phyloP scores from a whole-genome alignment of 208 protist species.

The Leishmania arabica region DNA sequence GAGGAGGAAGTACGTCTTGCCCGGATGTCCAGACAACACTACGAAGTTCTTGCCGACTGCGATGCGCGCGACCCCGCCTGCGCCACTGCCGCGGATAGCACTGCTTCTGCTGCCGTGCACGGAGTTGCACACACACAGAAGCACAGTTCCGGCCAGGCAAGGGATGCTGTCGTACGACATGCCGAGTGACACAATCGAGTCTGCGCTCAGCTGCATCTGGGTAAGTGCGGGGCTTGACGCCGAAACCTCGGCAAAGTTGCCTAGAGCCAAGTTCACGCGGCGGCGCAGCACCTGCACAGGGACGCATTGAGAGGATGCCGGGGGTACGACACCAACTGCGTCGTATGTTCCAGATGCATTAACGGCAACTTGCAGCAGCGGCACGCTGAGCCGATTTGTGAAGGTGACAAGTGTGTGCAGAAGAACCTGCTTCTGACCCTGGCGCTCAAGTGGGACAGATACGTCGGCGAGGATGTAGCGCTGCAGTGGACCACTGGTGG shows the following conservation, averaged over 20 bases:
- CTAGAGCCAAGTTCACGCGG: slow-evolving; percentile 17
- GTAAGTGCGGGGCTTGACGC: background rate
- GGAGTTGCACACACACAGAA: slow-evolving; percentile 50
- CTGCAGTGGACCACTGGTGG: slow-evolving; percentile 14
- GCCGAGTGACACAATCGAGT: slow-evolving; percentile 37
- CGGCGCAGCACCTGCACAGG: slow-evolving; percentile 21
- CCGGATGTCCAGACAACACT: slow-evolving; percentile 21
- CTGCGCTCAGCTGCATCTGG: background rate
- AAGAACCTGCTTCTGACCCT: slow-evolving; percentile 45
- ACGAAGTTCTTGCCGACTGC: slow-evolving; percentile 37
- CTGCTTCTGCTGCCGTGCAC: background rate
- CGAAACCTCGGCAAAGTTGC: background rate
- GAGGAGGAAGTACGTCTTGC: slow-evolving; percentile 53
- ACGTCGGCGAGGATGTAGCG: slow-evolving; percentile 59
- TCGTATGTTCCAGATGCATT: slow-evolving; percentile 17
- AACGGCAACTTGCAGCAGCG: slow-evolving; percentile 31
- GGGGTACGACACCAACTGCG: slow-evolving; percentile 6
- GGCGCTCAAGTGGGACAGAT: slow-evolving; percentile 17
- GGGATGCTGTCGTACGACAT: slow-evolving; percentile 68
- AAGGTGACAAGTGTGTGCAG: slow-evolving; percentile 57
- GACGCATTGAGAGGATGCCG: slow-evolving; percentile 8
- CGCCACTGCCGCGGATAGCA: background rate
- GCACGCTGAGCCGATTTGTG: slow-evolving; percentile 47
- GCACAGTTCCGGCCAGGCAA: slow-evolving; percentile 38
- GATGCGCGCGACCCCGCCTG: slow-evolving; percentile 17